Percentiles rank a stretch among this genome's conserved stretches.
Evolutionary conservation across 805 yeast genomes (phyloP).

Genomic region (Candida arabinofermentans): DNA sequence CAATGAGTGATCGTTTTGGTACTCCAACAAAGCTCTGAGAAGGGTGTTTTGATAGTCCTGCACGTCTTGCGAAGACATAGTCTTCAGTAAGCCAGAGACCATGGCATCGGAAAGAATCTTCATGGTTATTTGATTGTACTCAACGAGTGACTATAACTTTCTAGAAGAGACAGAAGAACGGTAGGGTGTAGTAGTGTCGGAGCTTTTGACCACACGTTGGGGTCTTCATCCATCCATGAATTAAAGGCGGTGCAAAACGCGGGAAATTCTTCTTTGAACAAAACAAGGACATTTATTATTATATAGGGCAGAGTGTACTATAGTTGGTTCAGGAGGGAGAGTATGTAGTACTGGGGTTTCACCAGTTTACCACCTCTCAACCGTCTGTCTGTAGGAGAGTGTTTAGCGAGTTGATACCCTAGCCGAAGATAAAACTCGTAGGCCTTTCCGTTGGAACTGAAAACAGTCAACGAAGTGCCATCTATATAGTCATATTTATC

Average conservation of each 20-base stretch:
- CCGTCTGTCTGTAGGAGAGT: constrained; percentile 42
- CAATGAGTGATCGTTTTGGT: constrained; percentile 38
- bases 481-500: constrained; percentile 6
- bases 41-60: constrained; percentile 35
- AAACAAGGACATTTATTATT: too few relatives aligned
- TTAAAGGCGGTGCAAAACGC: too few relatives aligned
- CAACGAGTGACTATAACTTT: background rate
- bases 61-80: constrained; percentile 27
- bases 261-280: too few relatives aligned
- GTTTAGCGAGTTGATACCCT: constrained; percentile 36
- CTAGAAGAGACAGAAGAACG: background rate
- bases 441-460: constrained; percentile 41
- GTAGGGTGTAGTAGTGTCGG: too few relatives aligned
- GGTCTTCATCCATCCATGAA: too few relatives aligned
- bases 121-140: constrained; percentile 25
- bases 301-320: background rate
- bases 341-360: constrained; percentile 42
- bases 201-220: too few relatives aligned
- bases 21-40: constrained; percentile 36
- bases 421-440: constrained; percentile 38
- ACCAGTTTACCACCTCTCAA: constrained; percentile 38
- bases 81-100: constrained; percentile 25
- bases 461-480: constrained; percentile 47
- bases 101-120: constrained; percentile 32
- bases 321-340: too few relatives aligned